phyloP scores from a whole-genome alignment of 805 yeast species.

The Wickerhamomyces ciferrii region DNA sequence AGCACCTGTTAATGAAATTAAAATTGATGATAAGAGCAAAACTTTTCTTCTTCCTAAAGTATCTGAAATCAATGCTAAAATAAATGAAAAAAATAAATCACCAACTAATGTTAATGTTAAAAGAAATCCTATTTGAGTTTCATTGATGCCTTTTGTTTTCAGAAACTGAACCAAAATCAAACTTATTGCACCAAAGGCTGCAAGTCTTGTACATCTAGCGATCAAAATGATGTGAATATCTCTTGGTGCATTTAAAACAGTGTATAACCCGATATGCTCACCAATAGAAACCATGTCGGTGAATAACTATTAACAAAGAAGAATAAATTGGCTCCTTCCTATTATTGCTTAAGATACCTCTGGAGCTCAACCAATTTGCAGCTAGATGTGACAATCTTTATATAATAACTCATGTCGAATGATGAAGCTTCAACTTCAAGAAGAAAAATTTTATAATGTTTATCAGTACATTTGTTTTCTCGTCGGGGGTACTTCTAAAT shows the following conservation, averaged over 20 bases:
- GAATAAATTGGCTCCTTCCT: too few species aligned
- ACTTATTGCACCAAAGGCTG: constrained; percentile 32
- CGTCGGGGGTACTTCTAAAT: too few species aligned
- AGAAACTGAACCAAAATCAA: constrained; percentile 39
- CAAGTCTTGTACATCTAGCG: constrained; percentile 26
- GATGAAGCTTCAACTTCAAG: too few species aligned
- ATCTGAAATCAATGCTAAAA: constrained; percentile 42
- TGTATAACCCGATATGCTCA: constrained; percentile 15
- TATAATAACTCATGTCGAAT: too few species aligned
- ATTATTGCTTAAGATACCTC: too few species aligned
- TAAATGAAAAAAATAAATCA: constrained; percentile 43
- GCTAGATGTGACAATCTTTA: too few species aligned
- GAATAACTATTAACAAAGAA: too few species aligned
- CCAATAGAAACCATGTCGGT: background rate
- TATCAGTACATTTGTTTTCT: too few species aligned
- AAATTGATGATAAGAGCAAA: constrained; percentile 32
- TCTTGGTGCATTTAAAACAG: constrained; percentile 18
- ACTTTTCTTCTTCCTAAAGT: constrained; percentile 38
- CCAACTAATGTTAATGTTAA: constrained; percentile 46
- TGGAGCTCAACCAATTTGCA: too few species aligned
- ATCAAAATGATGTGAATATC: constrained; percentile 26
- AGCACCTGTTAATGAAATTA: constrained; percentile 39
- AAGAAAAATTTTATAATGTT: too few species aligned
- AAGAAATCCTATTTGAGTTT: constrained; percentile 40
- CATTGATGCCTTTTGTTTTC: constrained; percentile 34